phyloP scores from a whole-genome alignment of 352 stramenopile species.

The Phytophthora parvispora region DNA sequence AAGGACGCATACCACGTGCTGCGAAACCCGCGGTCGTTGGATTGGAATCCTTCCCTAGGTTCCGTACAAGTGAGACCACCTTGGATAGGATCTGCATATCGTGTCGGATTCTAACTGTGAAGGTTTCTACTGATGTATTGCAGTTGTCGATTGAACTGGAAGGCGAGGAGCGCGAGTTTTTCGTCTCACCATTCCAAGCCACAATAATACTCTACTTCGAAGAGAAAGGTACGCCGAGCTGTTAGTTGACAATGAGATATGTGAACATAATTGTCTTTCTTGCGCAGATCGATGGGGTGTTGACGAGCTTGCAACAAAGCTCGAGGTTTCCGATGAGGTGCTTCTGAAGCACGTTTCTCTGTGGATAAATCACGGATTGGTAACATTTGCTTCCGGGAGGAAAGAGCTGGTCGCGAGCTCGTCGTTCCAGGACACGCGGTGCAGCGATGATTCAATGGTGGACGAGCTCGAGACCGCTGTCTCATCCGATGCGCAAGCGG shows the following conservation, averaged over 20 bases:
- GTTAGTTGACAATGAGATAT: not conserved
- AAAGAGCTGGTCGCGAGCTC: conserved; percentile 54
- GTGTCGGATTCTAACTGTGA: not conserved
- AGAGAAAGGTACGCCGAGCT: conserved; percentile 72
- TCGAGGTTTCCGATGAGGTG: conserved; percentile 72
- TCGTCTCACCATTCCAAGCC: conserved; percentile 94
- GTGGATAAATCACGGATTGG: conserved; percentile 80
- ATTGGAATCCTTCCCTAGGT: conserved; percentile 96
- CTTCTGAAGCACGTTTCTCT: conserved; percentile 69
- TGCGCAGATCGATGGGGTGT: conserved; percentile 64
- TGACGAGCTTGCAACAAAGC: conserved; percentile 62
- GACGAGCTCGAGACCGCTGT: conserved; percentile 88
- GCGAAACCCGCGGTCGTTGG: conserved; percentile 95
- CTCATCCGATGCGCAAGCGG: conserved; percentile 91
- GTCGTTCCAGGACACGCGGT: conserved; percentile 57
- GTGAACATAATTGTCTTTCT: not conserved
- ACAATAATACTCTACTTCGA: conserved; percentile 97
- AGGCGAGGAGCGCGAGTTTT: conserved; percentile 84
- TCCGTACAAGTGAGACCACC: conserved; percentile 83
- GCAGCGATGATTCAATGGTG: conserved; percentile 45
- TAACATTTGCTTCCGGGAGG: conserved; percentile 53
- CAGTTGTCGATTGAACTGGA: conserved; percentile 92
- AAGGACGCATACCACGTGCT: conserved; percentile 93
- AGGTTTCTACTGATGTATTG: not conserved
- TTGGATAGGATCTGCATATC: too few relatives aligned